Evolutionary conservation across 257 asterid species (phyloP).

Genomic region (Rauvolfia tetraphylla): DNA sequence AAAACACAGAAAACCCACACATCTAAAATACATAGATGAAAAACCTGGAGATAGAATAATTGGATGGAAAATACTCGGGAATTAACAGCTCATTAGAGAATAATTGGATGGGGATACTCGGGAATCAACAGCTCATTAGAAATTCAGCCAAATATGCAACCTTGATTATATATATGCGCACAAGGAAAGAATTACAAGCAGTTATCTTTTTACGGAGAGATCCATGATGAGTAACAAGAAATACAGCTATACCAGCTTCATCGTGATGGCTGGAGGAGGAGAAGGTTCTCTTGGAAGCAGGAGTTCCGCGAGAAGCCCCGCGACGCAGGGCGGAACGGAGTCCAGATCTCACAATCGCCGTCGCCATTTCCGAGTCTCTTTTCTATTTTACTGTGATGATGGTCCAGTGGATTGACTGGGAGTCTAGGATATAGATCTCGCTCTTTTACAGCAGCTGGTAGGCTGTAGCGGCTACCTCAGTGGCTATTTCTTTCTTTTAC

Average conservation of each 20-base stretch:
- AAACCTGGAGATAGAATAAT: background rate
- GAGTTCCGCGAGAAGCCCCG: constrained; percentile 47
- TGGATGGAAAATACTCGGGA: background rate
- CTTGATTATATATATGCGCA: background rate
- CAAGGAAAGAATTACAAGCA: background rate
- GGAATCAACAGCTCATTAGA: background rate
- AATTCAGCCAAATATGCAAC: background rate
- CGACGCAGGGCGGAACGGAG: constrained; percentile 76
- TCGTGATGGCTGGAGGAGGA: constrained; percentile 61
- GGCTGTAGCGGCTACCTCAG: too few relatives aligned
- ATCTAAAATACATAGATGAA: background rate
- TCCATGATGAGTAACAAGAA: background rate
- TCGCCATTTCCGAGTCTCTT: constrained; percentile 47
- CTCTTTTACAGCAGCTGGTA: too few relatives aligned
- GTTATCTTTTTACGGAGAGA: background rate
- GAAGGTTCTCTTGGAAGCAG: constrained; percentile 55
- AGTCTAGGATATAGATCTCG: background rate
- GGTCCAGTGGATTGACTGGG: background rate
- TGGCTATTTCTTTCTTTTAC: too few relatives aligned
- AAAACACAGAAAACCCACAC: background rate
- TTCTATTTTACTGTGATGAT: background rate
- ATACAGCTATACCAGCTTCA: constrained; percentile 67
- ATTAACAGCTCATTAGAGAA: background rate
- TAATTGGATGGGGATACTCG: background rate
- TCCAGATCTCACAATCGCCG: constrained; percentile 81